These are phyloP conservation scores for Sclerotiophoma versabilis DNA, from an alignment of 2,329 filamentous ascomycete genomes.

Conservation along the genomic window DNA sequence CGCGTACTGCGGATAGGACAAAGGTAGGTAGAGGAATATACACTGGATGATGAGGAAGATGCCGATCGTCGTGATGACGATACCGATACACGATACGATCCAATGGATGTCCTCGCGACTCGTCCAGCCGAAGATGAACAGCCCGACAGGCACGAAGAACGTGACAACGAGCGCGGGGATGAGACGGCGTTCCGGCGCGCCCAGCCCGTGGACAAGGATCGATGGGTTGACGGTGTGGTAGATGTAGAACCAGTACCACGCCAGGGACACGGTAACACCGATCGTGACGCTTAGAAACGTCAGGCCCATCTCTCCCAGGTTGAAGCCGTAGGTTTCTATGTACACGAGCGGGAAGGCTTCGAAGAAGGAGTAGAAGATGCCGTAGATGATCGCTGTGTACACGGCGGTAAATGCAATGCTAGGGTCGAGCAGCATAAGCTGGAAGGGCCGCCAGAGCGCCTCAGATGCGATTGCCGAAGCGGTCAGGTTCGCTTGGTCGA, in stretches of 20 bases:
- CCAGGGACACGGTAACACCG: slow-evolving; percentile 71
- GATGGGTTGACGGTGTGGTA: slow-evolving; percentile 71
- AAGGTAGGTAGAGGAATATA: slow-evolving; percentile 68
- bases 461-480: slow-evolving; percentile 54
- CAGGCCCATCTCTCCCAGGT: slow-evolving; percentile 74
- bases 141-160: slow-evolving; percentile 67
- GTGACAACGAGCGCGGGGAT: slow-evolving; percentile 70
- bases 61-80: slow-evolving; percentile 57
- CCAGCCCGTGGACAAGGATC: slow-evolving; percentile 69
- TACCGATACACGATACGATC: slow-evolving; percentile 64
- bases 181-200: slow-evolving; percentile 73
- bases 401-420: slow-evolving; percentile 84
- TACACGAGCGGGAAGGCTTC: slow-evolving; percentile 72
- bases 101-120: slow-evolving; percentile 67
- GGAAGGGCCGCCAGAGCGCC: slow-evolving; percentile 76
- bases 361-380: slow-evolving; percentile 78
- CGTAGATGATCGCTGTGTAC: slow-evolving; percentile 84
- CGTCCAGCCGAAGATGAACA: slow-evolving; percentile 73
- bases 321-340: slow-evolving; percentile 78
- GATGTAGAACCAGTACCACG: slow-evolving; percentile 76
- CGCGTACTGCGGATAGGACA: slow-evolving; percentile 62
- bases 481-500: slow-evolving; percentile 64
- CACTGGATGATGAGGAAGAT: slow-evolving; percentile 56
- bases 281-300: slow-evolving; percentile 86
- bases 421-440: slow-evolving; percentile 81